A percentile compares a stretch with the other conserved stretches of the same genome.
These are phyloP conservation scores for Erysiphe pulchra DNA, from an alignment of 2,329 filamentous ascomycete species.

Conservation along the genomic window DNA sequence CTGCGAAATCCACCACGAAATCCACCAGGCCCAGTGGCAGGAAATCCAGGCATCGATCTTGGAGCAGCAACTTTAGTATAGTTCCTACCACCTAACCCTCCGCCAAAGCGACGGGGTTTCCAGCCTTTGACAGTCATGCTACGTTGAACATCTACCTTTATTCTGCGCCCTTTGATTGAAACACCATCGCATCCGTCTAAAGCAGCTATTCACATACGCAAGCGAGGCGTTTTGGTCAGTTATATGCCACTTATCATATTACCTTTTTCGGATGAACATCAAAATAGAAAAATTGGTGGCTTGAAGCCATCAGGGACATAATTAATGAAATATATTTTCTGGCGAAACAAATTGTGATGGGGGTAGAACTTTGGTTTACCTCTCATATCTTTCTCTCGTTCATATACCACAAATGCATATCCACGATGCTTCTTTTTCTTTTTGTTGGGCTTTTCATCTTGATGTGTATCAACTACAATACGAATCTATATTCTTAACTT, in stretches of 20 bases:
- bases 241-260: conserved; percentile 23
- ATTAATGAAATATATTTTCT: conserved; percentile 12
- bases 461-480: conserved; percentile 55
- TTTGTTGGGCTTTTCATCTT: conserved; percentile 43
- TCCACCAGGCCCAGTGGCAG: conserved; percentile 25
- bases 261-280: conserved; percentile 15
- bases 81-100: conserved; percentile 71
- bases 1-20: conserved; percentile 18
- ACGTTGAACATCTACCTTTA: conserved; percentile 88
- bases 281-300: conserved; percentile 14
- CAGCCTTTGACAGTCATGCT: conserved; percentile 84
- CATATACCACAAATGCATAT: conserved; percentile 92
- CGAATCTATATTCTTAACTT: conserved; percentile 36
- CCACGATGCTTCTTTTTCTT: conserved; percentile 63
- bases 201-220: conserved; percentile 49
- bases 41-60: conserved; percentile 36
- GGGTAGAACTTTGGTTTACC: conserved; percentile 37
- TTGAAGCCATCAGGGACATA: conserved; percentile 13
- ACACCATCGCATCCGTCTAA: conserved; percentile 68
- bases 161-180: conserved; percentile 71
- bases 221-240: conserved; percentile 42
- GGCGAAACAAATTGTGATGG: conserved; percentile 10
- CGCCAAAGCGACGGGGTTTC: conserved; percentile 76
- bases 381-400: conserved; percentile 97
- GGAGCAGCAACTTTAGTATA: conserved; percentile 65